Base-by-base conservation (phyloP, 2,329 filamentous ascomycete genomes). In the Ascochyta rabiei region DNA sequence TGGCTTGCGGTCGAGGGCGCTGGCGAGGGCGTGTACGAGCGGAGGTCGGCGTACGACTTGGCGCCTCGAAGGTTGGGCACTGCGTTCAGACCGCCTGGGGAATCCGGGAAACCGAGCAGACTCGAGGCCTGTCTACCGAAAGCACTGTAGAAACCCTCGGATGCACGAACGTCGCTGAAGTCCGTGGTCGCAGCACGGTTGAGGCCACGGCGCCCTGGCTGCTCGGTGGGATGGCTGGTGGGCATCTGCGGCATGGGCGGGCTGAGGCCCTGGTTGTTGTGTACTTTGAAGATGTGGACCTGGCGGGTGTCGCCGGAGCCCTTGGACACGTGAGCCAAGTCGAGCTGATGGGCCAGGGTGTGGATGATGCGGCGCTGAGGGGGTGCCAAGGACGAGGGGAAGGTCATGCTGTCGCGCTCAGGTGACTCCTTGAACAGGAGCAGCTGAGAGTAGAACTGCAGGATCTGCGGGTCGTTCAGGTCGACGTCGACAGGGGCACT, bases 141-240 rank as follows among this genome's bases (percentile, higher is more conserved):
- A 2, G 89, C 85, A 57, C 87, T 87, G 62, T 92, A 93, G 62
- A 89, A 89, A 62, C 84, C 86, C 18, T 87, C 87, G 19, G 89
- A 88, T 58, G 89, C 89, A 48, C 90, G 84, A 46, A 90, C 86
- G 59, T 92, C 89, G 62, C 90, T 92, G 75, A 98, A 98, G 75
- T 98, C 95, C 63, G 96, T 96, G 2, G 95, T 98, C n/a, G 95
- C 95, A 15, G 95, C 93, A 59, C 95, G 89, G 78, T 92, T 96
- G 31, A 99, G 81, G 4, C 89, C 89, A 57, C 93, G 89, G 63
- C 93, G 88, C 19, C 53, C 53, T 65, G 91, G 88, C 51, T 89
- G 86, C 61, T 96, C 91, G 45, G 87, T 80, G 19, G 86, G 85
- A 54, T 89, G 87, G 52, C 86, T 86, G 1, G 73, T 80, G 67